Percentiles rank a stretch among this genome's conserved stretches.
These are phyloP conservation scores for Rutidosis leptorrhynchoides DNA, from an alignment of 129 eudicot genomes.

Conservation along the genomic window DNA sequence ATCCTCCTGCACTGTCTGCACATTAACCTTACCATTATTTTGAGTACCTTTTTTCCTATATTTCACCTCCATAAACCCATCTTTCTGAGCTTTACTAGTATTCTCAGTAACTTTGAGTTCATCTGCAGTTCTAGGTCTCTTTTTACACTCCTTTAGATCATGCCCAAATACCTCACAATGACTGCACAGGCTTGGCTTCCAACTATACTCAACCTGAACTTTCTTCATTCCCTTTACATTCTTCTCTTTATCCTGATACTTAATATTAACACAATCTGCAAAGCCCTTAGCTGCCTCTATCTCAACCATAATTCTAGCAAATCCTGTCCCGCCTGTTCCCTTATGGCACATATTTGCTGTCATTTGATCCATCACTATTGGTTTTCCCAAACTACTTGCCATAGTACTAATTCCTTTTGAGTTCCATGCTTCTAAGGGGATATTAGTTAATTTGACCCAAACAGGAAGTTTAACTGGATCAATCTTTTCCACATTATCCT, in stretches of 20 bases:
- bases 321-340: not conserved
- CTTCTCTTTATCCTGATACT: not conserved
- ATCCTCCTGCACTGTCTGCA: too few species aligned
- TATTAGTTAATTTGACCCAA: not conserved
- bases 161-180: not conserved
- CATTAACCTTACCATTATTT: too few species aligned
- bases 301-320: not conserved
- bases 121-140: not conserved
- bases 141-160: not conserved
- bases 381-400: not conserved
- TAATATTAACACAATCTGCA: not conserved
- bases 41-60: too few species aligned
- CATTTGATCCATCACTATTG: not conserved
- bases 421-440: not conserved
- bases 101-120: too few species aligned
- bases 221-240: not conserved
- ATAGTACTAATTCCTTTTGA: not conserved
- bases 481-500: not conserved
- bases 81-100: too few species aligned
- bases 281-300: not conserved
- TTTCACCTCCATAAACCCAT: too few species aligned
- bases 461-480: not conserved
- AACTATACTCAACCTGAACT: not conserved
- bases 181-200: not conserved
- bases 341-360: not conserved